Conservation (phyloP, 106 monocot species). For the Dioscorea alata region DNA sequence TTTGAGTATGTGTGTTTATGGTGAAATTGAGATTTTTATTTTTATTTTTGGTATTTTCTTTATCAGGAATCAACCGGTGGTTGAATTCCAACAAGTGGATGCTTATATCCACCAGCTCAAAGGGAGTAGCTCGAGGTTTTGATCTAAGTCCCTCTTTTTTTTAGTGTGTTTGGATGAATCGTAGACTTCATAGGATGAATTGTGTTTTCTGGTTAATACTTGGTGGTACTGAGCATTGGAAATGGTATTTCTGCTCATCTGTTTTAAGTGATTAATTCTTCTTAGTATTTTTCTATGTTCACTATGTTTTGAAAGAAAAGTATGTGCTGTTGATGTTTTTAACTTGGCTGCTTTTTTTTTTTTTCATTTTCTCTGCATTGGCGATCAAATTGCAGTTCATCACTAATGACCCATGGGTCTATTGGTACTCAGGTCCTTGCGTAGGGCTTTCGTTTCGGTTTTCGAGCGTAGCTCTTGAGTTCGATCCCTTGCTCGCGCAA, state of each 20-base stretch:
- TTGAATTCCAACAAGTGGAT: conserved; percentile 47
- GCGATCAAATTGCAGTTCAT: too few relatives aligned
- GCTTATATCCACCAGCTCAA: conserved; percentile 59
- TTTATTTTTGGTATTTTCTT: not conserved
- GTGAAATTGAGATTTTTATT: not conserved
- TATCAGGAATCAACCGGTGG: conserved; percentile 34
- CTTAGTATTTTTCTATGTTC: not conserved
- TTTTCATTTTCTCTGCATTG: too few relatives aligned
- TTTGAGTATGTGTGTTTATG: not conserved
- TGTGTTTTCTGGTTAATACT: not conserved
- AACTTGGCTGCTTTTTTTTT: too few relatives aligned
- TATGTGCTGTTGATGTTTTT: too few relatives aligned
- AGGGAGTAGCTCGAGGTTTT: conserved; percentile 72
- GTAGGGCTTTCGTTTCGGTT: too few relatives aligned
- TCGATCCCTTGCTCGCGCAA: too few relatives aligned
- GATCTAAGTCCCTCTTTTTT: not conserved
- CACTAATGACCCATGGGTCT: too few relatives aligned
- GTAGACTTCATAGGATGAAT: not conserved
- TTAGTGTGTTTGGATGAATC: not conserved
- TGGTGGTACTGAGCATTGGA: not conserved
- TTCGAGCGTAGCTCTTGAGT: too few relatives aligned
- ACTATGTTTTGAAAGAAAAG: too few relatives aligned
- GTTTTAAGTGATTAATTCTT: not conserved
- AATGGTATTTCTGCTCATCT: not conserved
- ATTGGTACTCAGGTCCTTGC: too few relatives aligned